Evolutionary conservation across 1,284 basidiomycete species (phyloP).

Genomic region (Neonothopanus nambi): DNA sequence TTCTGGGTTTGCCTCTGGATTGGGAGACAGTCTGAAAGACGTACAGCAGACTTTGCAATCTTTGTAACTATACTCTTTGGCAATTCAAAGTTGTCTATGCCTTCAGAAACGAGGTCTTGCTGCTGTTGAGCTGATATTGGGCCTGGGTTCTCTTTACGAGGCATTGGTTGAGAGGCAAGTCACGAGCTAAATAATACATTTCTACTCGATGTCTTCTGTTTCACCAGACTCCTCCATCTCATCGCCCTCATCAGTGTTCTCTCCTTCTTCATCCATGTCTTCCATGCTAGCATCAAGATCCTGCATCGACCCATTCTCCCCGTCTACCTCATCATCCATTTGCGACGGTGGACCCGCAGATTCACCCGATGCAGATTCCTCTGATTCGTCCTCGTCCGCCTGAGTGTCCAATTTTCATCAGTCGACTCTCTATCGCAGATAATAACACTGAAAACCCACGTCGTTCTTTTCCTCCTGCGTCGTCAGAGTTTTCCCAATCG

Average conservation of each 20-base stretch:
- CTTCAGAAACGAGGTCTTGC: constrained; percentile 73
- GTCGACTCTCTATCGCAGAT: not conserved
- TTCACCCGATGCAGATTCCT: constrained; percentile 44
- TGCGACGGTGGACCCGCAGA: constrained; percentile 39
- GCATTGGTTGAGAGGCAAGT: constrained; percentile 44
- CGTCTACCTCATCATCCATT: constrained; percentile 52
- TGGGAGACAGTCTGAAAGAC: constrained; percentile 22
- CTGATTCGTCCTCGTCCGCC: constrained; percentile 47
- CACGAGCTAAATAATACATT: no score
- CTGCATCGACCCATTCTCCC: constrained; percentile 53
- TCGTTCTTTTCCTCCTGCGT: constrained; percentile 83
- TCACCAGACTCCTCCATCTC: constrained; percentile 48
- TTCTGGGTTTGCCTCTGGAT: not conserved
- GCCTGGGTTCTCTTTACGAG: constrained; percentile 58
- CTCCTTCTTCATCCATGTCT: constrained; percentile 64
- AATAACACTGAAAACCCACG: constrained; percentile 40
- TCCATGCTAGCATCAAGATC: constrained; percentile 75
- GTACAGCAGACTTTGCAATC: constrained; percentile 77
- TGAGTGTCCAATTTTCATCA: constrained; percentile 22
- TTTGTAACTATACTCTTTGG: constrained; percentile 80
- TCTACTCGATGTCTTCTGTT: constrained; percentile 29
- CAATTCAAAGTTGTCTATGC: constrained; percentile 85
- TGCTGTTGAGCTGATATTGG: constrained; percentile 68
- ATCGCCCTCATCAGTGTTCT: constrained; percentile 27
- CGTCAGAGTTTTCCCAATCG: constrained; percentile 70